These are phyloP conservation scores for Elymus sibiricus DNA, from an alignment of 176 grass and related monocot species.

Conservation along the genomic window DNA sequence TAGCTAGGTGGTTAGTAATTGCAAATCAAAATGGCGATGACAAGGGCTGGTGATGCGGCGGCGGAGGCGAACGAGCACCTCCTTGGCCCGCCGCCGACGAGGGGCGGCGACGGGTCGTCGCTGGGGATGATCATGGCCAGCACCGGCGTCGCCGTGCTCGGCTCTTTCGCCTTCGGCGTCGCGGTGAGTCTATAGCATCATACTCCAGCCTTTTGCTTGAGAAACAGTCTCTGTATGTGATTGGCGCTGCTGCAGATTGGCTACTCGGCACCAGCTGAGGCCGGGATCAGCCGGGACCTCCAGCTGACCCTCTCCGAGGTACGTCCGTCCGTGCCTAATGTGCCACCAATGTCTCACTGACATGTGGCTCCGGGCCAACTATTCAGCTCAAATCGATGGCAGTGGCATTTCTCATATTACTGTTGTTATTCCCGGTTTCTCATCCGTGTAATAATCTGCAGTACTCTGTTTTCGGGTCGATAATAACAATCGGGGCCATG, in stretches of 20 bases:
- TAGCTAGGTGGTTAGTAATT: neutral
- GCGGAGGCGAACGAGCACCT: conserved; percentile 9
- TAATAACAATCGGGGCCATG: conserved; percentile 55
- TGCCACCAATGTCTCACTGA: neutral
- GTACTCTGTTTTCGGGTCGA: conserved; percentile 57
- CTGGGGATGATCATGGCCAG: conserved; percentile 47
- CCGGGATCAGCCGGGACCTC: conserved; percentile 46
- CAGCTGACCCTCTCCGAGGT: conserved; percentile 53
- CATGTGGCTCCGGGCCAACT: too few species aligned
- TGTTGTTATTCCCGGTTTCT: neutral
- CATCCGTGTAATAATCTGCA: neutral
- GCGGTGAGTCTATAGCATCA: conserved; percentile 30
- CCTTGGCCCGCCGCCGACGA: neutral
- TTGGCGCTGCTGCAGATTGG: conserved; percentile 33
- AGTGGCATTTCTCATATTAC: neutral
- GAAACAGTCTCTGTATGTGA: neutral
- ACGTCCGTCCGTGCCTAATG: neutral
- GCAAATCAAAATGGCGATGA: too few species aligned
- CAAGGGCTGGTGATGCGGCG: neutral
- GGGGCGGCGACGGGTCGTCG: neutral
- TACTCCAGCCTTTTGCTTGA: too few species aligned
- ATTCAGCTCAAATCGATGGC: too few species aligned
- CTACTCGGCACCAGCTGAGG: conserved; percentile 50
- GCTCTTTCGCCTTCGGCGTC: conserved; percentile 58
- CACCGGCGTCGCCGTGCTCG: conserved; percentile 46